A percentile compares a stretch with the other conserved stretches of the same genome.
These are phyloP conservation scores for Podosphaera fusca DNA, from an alignment of 2,329 filamentous ascomycete genomes.

Conservation along the genomic window DNA sequence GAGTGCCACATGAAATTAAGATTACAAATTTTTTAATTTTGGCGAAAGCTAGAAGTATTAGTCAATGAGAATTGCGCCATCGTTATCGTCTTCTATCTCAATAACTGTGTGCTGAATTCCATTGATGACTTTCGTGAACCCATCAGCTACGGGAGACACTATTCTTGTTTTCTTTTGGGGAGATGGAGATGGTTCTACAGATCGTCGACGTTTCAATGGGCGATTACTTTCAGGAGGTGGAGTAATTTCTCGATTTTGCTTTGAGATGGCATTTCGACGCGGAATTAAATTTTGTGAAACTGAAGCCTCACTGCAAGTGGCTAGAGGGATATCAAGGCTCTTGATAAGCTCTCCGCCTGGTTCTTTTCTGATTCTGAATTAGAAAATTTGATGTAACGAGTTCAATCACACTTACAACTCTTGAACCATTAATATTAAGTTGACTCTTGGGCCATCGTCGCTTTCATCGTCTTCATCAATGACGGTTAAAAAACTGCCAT, in stretches of 20 bases:
- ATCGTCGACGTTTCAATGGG: neutral
- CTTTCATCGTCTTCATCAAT: slow-evolving; percentile 58
- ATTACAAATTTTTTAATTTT: slow-evolving; percentile 2
- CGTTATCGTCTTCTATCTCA: slow-evolving; percentile 16
- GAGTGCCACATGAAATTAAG: slow-evolving; percentile 31
- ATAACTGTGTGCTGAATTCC: slow-evolving; percentile 16
- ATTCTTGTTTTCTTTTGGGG: slow-evolving; percentile 1
- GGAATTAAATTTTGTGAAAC: slow-evolving; percentile 9
- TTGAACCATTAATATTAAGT: slow-evolving; percentile 51
- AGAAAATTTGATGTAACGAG: slow-evolving; percentile 1
- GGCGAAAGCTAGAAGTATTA: slow-evolving; percentile 16
- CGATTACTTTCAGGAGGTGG: neutral
- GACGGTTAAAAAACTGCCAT: slow-evolving; percentile 57
- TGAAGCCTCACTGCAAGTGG: slow-evolving; percentile 2
- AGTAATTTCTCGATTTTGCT: slow-evolving; percentile 6
- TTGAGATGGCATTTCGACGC: slow-evolving; percentile 6
- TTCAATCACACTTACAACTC: slow-evolving; percentile 27
- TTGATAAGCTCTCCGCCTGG: slow-evolving; percentile 31
- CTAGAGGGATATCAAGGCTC: slow-evolving; percentile 10
- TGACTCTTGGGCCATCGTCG: slow-evolving; percentile 34
- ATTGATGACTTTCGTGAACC: slow-evolving; percentile 14
- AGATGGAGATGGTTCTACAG: neutral
- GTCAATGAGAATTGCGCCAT: slow-evolving; percentile 43
- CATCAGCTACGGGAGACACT: slow-evolving; percentile 12
- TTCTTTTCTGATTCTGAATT: slow-evolving; percentile 8